Percentiles rank a stretch among this genome's conserved stretches.
These are phyloP conservation scores for Aspergillus pseudoterreus DNA, from an alignment of 2,329 filamentous ascomycete genomes.

Conservation along the genomic window DNA sequence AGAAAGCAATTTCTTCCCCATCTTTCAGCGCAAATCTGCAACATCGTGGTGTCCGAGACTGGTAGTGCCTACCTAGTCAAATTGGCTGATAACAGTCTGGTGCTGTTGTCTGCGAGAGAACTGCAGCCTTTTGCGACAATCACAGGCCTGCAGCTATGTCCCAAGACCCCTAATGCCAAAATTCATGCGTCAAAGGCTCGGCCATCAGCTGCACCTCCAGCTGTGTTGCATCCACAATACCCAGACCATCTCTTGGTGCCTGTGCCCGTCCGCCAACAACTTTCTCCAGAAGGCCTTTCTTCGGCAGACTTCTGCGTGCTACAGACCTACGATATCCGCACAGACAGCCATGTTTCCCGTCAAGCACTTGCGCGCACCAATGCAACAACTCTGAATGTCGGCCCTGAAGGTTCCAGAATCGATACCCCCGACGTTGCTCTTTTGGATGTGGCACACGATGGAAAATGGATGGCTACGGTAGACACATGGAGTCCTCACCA, in stretches of 20 bases:
- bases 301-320: conserved; percentile 56
- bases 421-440: conserved; percentile 74
- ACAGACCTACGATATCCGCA: conserved; percentile 82
- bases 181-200: background rate
- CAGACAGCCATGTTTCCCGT: conserved; percentile 72
- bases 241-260: conserved; percentile 65
- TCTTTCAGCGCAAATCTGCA: conserved; percentile 78
- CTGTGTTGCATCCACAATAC: conserved; percentile 59
- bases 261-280: conserved; percentile 55
- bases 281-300: conserved; percentile 30
- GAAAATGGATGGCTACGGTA: conserved; percentile 84
- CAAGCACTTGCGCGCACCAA: conserved; percentile 89
- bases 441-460: conserved; percentile 73
- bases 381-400: conserved; percentile 73
- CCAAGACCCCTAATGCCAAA: conserved; percentile 50
- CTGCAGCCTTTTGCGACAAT: conserved; percentile 80
- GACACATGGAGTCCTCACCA: conserved; percentile 82
- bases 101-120: conserved; percentile 86
- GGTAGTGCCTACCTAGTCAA: conserved; percentile 81
- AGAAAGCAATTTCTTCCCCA: conserved; percentile 84
- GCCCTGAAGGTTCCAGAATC: conserved; percentile 67
- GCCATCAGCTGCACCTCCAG: conserved; percentile 38
- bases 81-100: conserved; percentile 86
- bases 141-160: conserved; percentile 67
- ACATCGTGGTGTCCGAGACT: conserved; percentile 72